A percentile compares a stretch with the other conserved stretches of the same genome.
Conservation (phyloP, 2,329 filamentous ascomycete genomes). For the Cordyceps cateniannulata region DNA sequence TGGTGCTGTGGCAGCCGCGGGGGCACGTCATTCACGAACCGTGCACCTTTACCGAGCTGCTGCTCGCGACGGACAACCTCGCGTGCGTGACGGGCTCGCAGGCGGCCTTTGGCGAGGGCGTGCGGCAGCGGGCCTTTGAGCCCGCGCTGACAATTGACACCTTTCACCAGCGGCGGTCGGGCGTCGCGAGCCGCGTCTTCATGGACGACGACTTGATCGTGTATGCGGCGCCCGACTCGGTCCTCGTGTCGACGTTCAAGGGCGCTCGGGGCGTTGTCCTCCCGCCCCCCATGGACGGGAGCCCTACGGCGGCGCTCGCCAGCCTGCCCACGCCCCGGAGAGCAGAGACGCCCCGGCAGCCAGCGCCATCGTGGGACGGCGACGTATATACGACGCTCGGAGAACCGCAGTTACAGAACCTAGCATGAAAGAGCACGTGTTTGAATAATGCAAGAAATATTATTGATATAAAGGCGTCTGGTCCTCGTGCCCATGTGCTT, state of each 20-base stretch:
- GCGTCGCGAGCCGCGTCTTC: conserved; percentile 7
- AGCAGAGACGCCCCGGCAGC: neutral
- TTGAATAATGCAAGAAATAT: neutral
- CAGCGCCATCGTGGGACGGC: neutral
- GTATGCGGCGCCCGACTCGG: conserved; percentile 4
- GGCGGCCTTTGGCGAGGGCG: neutral
- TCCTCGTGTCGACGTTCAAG: conserved; percentile 2
- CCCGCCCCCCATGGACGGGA: neutral
- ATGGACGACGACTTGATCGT: conserved; percentile 11
- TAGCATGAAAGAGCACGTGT: neutral
- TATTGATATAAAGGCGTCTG: neutral
- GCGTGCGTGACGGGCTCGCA: conserved; percentile 1
- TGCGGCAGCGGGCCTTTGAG: conserved; percentile 1
- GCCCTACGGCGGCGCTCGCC: neutral
- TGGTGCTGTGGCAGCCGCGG: conserved; percentile 12
- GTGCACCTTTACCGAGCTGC: conserved; percentile 8
- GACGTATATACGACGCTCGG: conserved; percentile 8
- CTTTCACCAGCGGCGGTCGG: conserved; percentile 3
- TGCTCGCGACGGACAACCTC: conserved; percentile 6
- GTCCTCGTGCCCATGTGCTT: neutral
- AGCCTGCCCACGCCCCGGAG: neutral
- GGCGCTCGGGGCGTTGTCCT: neutral
- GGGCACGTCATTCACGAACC: conserved; percentile 13
- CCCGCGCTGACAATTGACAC: conserved; percentile 9
- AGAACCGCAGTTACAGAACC: neutral